Base-by-base conservation (phyloP, 2,329 filamentous ascomycete genomes). In the Emydomyces testavorans region DNA sequence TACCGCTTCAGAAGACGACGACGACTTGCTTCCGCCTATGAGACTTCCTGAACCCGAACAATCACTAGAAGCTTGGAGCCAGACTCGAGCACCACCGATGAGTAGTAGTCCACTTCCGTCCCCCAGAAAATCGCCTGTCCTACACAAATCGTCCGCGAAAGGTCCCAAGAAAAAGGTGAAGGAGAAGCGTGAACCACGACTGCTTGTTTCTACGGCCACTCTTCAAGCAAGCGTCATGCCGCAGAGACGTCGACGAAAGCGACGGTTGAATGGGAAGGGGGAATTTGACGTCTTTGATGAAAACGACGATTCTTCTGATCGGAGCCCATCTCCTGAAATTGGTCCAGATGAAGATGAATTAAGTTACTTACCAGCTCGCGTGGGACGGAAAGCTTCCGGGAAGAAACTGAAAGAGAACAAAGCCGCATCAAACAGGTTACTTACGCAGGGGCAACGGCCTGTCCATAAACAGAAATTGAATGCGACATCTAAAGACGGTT, bases 321-420 rank as follows among this genome's bases (percentile, higher is more conserved):
- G 26, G 10, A 48, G 43, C 15, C 31, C 48, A 13, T 39, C 32
- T 13, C 34, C 34, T 11, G 29, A 41, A 45, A 16, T 44, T 28
- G 58, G 55, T 21, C 53, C 57, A 5, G 64, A 66, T 45, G 63
- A 67, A 13, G 65, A 68, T 48, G 65, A 68, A 50, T 53, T 67
- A 36, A 62, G 55, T 37, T 61, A 60, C 45, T 43, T 58, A 8
- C 58, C 58, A 16, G 35, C 55, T 32, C 55, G 53, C 52, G 52
- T 40, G 29, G 51, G 34, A 56, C 52, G 40, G 54, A 54, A 32
- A 57, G 52, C 23, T 47, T 45, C 21, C 45, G 50, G 31, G 46
- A 31, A 26, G 58, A 60, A 45, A 48, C 51, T 10, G 51, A 56
- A 18, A 47, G 57, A n/a, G 38, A 51, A 6, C 57, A 54, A 46